Base-by-base conservation (phyloP, 108 stramenopile species). In the Nannochloropsis oceanica region DNA sequence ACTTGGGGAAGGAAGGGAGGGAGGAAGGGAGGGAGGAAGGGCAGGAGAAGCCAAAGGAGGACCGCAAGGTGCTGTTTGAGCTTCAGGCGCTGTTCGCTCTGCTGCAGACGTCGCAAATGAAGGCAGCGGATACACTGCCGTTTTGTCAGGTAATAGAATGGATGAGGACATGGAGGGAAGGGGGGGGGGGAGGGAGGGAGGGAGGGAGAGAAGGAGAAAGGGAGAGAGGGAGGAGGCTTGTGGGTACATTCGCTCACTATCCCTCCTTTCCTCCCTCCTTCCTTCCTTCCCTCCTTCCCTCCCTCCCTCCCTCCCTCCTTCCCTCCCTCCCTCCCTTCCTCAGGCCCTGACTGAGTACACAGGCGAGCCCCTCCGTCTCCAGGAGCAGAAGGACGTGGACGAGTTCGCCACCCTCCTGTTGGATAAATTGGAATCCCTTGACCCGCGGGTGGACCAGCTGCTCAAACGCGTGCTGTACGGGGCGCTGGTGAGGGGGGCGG, bases 341-440 rank as follows among this genome's bases (percentile, higher is more conserved):
- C n/a, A 73, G 59, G 18, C n/a, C 59, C 18, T 22, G 81, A 34
- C 34, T 43, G 81, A 82, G 8, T 82, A 86, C 50, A 81, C 82
- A 3, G 81, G 81, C 18, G 25, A 82, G 13, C 81, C 86, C 26
- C 3, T 86, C n/a, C 80, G 44, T 42, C 43, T 82, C 12, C 14
- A 13, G 12, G 86, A 82, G 34, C 90, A 90, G 59, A 90, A 90
- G 43, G 90, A 90, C 79, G 88, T 89, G 26, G 87, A 90, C 80
- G 90, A 90, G 88, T 90, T 90, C 79, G 87, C 87, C 80, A 89
- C 82, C n/a, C 86, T 89, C 86, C 44, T 90, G 14, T 83, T 90
- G 81, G 89, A 89, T 79, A 90, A 90, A 83, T 83, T 90, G 22
- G 90, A 90, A 79, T 34, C 34, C 34, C 34, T 34, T 34, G 34